Conservation (phyloP, 2,329 filamentous ascomycete species). For the Monosporascus sp. region DNA sequence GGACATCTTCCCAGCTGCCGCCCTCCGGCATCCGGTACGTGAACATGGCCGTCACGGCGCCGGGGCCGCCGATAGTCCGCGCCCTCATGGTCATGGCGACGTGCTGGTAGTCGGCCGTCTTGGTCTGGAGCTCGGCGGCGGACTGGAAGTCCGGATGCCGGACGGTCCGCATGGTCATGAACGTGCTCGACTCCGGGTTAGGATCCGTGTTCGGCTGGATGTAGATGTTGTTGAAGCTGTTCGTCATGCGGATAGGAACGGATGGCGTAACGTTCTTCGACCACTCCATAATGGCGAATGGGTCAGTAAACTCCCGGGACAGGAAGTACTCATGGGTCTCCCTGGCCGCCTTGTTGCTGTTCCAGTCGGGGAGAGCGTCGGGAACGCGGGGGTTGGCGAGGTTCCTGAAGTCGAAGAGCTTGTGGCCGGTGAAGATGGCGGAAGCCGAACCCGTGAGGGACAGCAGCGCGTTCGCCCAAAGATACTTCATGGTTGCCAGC, state of each 20-base stretch:
- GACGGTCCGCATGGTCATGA: slow-evolving; percentile 42
- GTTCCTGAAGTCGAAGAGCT: slow-evolving; percentile 45
- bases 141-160: slow-evolving; percentile 41
- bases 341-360: slow-evolving; percentile 20
- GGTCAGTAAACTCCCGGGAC: slow-evolving; percentile 20
- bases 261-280: slow-evolving; percentile 27
- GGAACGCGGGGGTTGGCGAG: slow-evolving; percentile 31
- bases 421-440: slow-evolving; percentile 33
- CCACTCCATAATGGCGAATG: slow-evolving; percentile 31
- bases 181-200: slow-evolving; percentile 32
- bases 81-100: slow-evolving; percentile 45
- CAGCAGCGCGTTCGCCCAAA: too few species aligned
- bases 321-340: slow-evolving; percentile 26
- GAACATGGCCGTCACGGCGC: slow-evolving; percentile 48
- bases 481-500: too few species aligned
- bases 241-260: slow-evolving; percentile 32
- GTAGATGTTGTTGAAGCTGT: slow-evolving; percentile 37
- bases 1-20: slow-evolving; percentile 19
- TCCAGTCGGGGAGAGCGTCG: slow-evolving; percentile 19
- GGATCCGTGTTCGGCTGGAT: slow-evolving; percentile 35
- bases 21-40: slow-evolving; percentile 34
- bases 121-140: slow-evolving; percentile 41
- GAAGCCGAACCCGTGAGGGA: background rate
- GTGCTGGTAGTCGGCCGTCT: slow-evolving; percentile 27
- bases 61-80: slow-evolving; percentile 39